Evolutionary conservation across 768 basidiomycete genomes (phyloP), one percentile per base, ranked within the genome.

Genomic region (Leccinum variicolor): DNA sequence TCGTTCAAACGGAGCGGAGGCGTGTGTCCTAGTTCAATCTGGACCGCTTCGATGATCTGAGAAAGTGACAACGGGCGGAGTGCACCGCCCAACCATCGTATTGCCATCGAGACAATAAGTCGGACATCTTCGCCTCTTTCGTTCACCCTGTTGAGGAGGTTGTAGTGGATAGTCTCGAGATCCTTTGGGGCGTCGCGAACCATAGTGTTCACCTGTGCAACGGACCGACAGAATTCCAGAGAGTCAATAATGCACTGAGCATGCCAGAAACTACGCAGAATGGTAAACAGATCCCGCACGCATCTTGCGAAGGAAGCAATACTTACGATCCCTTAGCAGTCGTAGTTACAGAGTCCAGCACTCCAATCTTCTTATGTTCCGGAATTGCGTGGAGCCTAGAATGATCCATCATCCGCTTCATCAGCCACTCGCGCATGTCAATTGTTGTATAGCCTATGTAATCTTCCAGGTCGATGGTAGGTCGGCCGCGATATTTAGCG

Each of bases 211-310:
- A 70, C 64, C 41, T 64, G 61, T 10, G 56, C 61, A 29, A 70
- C 62, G 17, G 66, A 69, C 46, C 62, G 66, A 53, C 68, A 69
- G 23, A 58, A 54, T 39, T 61, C 67, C 34, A 69, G 50, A 19
- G 68, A 70, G 55, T 69, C 69, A 13, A 69, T 34, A 13, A 66
- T 8, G 48, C 68, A 69, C 29, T 70, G 68, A n/a, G 66, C 68
- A 33, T 62, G 62, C 66, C 68, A 70, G 29, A 69, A 69, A 23
- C 69, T 69, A 33, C 11, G 49, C 14, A 21, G 17, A 21, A 10
- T n/a, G 46, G 31, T 60, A 17, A 66, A 23, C 28, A 29, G 1
- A 28, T 39, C 29, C 6, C 17, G 10, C 23, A 26, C 14, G 9
- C 21, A 23, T 51, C 23, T 41, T 8, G 39, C 9, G 34, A 15